These are phyloP conservation scores for Curvularia verruculosa DNA, from an alignment of 2,329 filamentous ascomycete species.

Conservation along the genomic window DNA sequence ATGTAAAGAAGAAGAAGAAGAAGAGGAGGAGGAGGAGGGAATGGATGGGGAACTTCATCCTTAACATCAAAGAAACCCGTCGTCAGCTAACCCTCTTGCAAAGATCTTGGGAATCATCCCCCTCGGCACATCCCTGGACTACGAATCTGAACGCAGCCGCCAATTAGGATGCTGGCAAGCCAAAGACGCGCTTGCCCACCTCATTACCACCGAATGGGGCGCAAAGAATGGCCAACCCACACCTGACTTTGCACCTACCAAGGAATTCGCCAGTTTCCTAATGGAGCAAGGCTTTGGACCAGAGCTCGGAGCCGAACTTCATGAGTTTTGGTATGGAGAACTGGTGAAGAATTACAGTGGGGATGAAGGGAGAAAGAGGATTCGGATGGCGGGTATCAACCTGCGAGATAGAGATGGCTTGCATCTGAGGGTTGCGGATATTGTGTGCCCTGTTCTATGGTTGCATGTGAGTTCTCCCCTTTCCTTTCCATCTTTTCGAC, in stretches of 20 bases:
- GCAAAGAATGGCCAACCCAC: slow-evolving; percentile 43
- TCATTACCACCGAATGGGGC: slow-evolving; percentile 49
- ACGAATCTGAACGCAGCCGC: slow-evolving; percentile 53
- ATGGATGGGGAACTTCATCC: too few relatives aligned
- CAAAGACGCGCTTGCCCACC: slow-evolving; percentile 39
- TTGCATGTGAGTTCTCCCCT: slow-evolving; percentile 47
- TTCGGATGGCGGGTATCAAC: slow-evolving; percentile 59
- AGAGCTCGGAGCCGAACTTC: slow-evolving; percentile 43
- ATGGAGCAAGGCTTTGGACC: slow-evolving; percentile 57
- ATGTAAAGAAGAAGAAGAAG: neutral
- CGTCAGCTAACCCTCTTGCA: neutral
- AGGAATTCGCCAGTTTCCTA: slow-evolving; percentile 54
- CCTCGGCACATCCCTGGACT: slow-evolving; percentile 60
- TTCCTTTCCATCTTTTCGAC: neutral
- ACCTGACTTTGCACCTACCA: slow-evolving; percentile 51
- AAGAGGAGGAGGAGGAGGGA: neutral
- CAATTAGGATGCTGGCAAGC: slow-evolving; percentile 58
- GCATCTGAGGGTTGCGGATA: slow-evolving; percentile 53
- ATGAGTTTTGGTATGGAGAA: slow-evolving; percentile 54
- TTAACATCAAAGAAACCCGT: neutral
- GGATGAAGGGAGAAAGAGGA: slow-evolving; percentile 56
- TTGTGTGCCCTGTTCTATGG: slow-evolving; percentile 60
- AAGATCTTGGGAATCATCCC: slow-evolving; percentile 60
- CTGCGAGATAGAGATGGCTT: slow-evolving; percentile 57
- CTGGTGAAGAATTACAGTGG: slow-evolving; percentile 56